Evolutionary conservation across 768 basidiomycete species (phyloP).

Genomic region (Suillus clintonianus): DNA sequence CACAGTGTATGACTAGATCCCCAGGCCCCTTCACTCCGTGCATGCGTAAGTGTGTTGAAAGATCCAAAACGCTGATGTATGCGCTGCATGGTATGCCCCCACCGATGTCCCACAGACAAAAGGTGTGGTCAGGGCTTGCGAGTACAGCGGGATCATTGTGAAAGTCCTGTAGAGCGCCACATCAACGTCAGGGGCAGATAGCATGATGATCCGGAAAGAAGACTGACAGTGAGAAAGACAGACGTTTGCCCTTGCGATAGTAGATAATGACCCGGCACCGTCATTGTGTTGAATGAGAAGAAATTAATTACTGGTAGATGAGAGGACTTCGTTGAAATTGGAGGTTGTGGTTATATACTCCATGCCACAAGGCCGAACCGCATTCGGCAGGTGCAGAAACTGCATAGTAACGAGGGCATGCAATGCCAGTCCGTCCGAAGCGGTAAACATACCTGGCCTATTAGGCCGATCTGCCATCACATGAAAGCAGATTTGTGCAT

Average conservation of each 20-base stretch:
- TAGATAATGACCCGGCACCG: not conserved
- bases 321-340: not conserved
- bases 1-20: slow-evolving; percentile 5
- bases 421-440: not conserved
- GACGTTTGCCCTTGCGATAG: not conserved
- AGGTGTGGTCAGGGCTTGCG: not conserved
- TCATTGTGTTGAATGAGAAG: not conserved
- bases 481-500: not conserved
- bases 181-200: not conserved
- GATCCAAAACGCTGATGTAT: slow-evolving; percentile 4
- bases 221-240: not conserved
- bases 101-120: slow-evolving; percentile 13
- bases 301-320: not conserved
- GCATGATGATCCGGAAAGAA: not conserved
- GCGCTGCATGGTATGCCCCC: not conserved
- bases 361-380: not conserved
- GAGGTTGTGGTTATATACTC: not conserved
- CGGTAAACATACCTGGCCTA: not conserved
- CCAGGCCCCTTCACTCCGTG: slow-evolving; percentile 25
- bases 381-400: not conserved
- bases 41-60: slow-evolving; percentile 24
- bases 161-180: not conserved
- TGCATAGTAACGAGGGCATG: not conserved
- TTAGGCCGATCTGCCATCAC: not conserved
- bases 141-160: too few species aligned